Evolutionary conservation across 2,329 filamentous ascomycete species (phyloP).

Genomic region (Clonostachys sp.): DNA sequence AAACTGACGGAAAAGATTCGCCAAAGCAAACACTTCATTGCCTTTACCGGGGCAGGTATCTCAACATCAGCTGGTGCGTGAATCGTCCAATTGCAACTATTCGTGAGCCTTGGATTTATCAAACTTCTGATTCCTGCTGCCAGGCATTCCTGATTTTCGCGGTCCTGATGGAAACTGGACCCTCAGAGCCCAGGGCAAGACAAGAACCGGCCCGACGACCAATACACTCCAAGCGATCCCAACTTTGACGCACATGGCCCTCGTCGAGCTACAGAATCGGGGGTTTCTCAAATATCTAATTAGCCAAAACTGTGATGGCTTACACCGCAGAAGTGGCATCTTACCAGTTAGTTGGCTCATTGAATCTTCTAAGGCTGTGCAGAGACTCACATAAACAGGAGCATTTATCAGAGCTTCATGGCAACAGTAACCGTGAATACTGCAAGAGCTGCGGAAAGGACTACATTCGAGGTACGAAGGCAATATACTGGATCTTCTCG

Average conservation of each 20-base stretch:
- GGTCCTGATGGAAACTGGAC: slow-evolving; percentile 41
- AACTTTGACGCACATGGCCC: slow-evolving; percentile 39
- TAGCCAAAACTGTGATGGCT: slow-evolving; percentile 29
- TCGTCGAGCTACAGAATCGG: slow-evolving; percentile 34
- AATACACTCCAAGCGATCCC: slow-evolving; percentile 37
- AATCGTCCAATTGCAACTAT: too few relatives aligned
- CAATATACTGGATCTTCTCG: too few relatives aligned
- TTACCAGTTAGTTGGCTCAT: slow-evolving; percentile 21
- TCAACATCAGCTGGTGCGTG: slow-evolving; percentile 37
- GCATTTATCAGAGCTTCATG: slow-evolving; percentile 39
- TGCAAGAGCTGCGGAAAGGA: slow-evolving; percentile 39
- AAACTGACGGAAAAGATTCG: slow-evolving; percentile 27
- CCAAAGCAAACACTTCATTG: slow-evolving; percentile 38
- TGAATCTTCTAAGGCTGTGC: too few relatives aligned
- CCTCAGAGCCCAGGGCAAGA: slow-evolving; percentile 31
- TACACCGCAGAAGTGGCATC: slow-evolving; percentile 40
- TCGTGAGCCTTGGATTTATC: too few relatives aligned
- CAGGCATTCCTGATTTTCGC: slow-evolving; percentile 42
- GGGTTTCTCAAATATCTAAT: slow-evolving; percentile 35
- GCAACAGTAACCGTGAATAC: slow-evolving; percentile 39
- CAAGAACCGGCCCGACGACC: slow-evolving; percentile 19
- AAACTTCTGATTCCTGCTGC: too few relatives aligned
- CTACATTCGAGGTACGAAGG: slow-evolving; percentile 27
- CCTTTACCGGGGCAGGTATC: slow-evolving; percentile 39
- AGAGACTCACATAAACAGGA: slow-evolving; percentile 15